Percentiles rank a stretch among this genome's conserved stretches.
Conservation (phyloP, 2,329 filamentous ascomycete species). For the Stachybotrys chartarum region DNA sequence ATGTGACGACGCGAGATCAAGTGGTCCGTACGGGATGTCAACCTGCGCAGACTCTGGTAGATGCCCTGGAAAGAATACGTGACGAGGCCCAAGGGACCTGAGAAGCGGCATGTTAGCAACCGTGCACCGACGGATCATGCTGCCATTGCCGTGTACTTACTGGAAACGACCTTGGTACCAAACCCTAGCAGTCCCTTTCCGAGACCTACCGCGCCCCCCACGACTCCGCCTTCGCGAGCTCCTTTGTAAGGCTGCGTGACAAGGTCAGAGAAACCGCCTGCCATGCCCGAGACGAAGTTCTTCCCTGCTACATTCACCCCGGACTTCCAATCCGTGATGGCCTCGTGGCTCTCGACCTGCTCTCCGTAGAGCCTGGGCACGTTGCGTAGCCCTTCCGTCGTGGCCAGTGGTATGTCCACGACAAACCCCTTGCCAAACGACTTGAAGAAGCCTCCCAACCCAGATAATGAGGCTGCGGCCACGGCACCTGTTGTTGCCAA, state of each 20-base stretch:
- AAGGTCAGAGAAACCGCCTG: neutral
- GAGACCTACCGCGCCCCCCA: neutral
- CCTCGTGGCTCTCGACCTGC: neutral
- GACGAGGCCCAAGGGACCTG: neutral
- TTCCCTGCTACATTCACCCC: neutral
- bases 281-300: neutral
- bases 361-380: neutral
- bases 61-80: neutral
- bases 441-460: neutral
- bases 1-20: neutral
- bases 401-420: neutral
- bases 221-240: neutral
- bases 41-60: neutral
- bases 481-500: neutral
- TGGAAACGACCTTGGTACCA: neutral
- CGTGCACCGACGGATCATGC: neutral
- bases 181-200: neutral
- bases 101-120: neutral
- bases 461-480: neutral
- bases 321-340: neutral
- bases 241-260: neutral
- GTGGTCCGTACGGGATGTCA: neutral
- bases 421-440: neutral
- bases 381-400: neutral
- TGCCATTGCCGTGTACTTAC: neutral